phyloP scores from a whole-genome alignment of 2,329 filamentous ascomycete species.

The Trichoderma endophyticum region DNA sequence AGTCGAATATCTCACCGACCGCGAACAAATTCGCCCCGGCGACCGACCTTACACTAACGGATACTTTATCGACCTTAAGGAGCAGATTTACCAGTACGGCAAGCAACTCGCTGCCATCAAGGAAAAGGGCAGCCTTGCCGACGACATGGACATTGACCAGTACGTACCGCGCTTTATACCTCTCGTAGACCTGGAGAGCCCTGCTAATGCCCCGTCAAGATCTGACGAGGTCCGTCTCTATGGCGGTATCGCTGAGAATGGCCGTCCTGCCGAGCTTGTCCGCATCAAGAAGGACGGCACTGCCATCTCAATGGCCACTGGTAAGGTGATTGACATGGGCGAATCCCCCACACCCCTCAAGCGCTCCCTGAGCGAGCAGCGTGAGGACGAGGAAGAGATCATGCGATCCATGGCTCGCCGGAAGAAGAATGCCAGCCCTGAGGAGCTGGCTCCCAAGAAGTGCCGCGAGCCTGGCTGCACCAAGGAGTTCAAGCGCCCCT shows the following conservation, averaged over 20 bases:
- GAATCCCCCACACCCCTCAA: slow-evolving; percentile 56
- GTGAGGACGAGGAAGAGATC: slow-evolving; percentile 76
- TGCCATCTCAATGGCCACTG: slow-evolving; percentile 72
- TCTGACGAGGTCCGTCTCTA: slow-evolving; percentile 72
- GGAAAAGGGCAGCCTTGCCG: slow-evolving; percentile 58
- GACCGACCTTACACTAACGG: slow-evolving; percentile 93
- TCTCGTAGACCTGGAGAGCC: slow-evolving; percentile 22
- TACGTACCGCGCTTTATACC: slow-evolving; percentile 42
- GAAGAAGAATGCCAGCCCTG: slow-evolving; percentile 86
- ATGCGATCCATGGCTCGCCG: slow-evolving; percentile 92
- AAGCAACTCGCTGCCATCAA: slow-evolving; percentile 75
- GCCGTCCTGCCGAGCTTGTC: slow-evolving; percentile 79
- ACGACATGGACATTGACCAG: slow-evolving; percentile 58
- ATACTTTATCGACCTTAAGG: slow-evolving; percentile 94
- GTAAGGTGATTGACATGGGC: slow-evolving; percentile 58
- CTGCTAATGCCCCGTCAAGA: slow-evolving; percentile 33
- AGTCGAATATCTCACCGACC: slow-evolving; percentile 79
- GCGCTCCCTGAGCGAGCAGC: slow-evolving; percentile 65
- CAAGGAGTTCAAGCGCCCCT: slow-evolving; percentile 95
- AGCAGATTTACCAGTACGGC: slow-evolving; percentile 89
- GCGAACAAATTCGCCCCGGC: slow-evolving; percentile 77
- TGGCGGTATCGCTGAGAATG: slow-evolving; percentile 78
- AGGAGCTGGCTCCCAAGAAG: slow-evolving; percentile 75
- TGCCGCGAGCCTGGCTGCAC: slow-evolving; percentile 74
- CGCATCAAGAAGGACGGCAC: slow-evolving; percentile 78